Base-by-base conservation (phyloP, 176 grass and related monocot species). In the Poa annua region DNA sequence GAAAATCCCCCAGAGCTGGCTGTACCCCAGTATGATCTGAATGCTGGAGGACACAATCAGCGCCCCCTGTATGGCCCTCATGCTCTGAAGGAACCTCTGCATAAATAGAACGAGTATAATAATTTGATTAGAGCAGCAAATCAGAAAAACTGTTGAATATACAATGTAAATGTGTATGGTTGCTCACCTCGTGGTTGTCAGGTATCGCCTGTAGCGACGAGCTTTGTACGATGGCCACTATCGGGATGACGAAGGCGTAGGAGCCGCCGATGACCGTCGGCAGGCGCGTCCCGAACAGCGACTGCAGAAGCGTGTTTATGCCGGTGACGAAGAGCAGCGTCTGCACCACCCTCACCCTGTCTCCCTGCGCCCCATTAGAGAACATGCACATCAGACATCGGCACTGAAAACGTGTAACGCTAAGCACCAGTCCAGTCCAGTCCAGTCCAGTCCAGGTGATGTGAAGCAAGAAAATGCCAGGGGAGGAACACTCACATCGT, bases 1-100 rank as follows among this genome's bases (percentile, higher is more conserved):
- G 90, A 90, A 99, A 88, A 99, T 96, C 62, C 97, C 97, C 97
- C 97, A 99, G 52, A 99, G 74, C 82, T 99, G 93, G 93, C 97
- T 99, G 87, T 99, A 96, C 6, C 97, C 97, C 20, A 99, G 89
- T 71, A 99, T 94, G 61, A 99, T 99, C 83, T 99, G 97, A 84
- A 99, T 96, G 47, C 97, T 94, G 60, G 97, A 99, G 50, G 97
- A 96, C 24, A 99, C 93, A 5, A 99, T 99, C 32, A 96, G 83
- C 5, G 97, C 89, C 33, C 96, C 93, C 84, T 99, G 97, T 84
- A 92, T 92, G 20, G 97, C 91, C 89, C 89, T 89, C 97, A 99
- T 99, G 76, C 93, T 96, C 71, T 83, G 83, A 56, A 96, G 93
- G 81, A 99, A 99, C 85, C 97, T 99, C 97, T 99, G 87, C 72